Percentiles rank a stretch among this genome's conserved stretches.
Conservation (phyloP, 169 alveolate species). For the Besnoitia besnoiti region DNA sequence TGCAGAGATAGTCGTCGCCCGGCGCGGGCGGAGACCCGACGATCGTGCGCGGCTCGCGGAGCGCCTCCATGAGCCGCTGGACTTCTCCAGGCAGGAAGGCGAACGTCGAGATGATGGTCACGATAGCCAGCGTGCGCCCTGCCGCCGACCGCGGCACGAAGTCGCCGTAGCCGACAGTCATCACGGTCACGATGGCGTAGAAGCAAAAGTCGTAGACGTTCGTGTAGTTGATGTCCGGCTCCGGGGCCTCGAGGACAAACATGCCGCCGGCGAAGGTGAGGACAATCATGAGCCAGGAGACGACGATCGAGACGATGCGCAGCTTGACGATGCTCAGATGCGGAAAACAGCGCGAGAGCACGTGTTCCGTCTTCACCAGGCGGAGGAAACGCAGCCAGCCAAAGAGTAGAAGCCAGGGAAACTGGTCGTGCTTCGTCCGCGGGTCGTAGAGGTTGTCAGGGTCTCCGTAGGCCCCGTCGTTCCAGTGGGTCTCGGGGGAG, state of each 20-base stretch:
- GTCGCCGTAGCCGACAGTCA: constrained; percentile 75
- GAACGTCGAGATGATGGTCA: constrained; percentile 67
- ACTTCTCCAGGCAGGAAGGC: constrained; percentile 71
- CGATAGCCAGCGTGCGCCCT: constrained; percentile 69
- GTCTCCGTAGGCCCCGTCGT: not conserved
- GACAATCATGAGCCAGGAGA: constrained; percentile 67
- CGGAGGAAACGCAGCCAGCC: constrained; percentile 55
- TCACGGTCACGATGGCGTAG: constrained; percentile 73
- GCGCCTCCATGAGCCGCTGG: constrained; percentile 72
- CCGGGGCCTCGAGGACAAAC: constrained; percentile 71
- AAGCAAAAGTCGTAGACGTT: constrained; percentile 67
- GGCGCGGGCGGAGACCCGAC: constrained; percentile 67
- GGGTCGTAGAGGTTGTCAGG: not conserved
- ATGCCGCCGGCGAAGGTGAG: constrained; percentile 74
- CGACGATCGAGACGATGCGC: constrained; percentile 42
- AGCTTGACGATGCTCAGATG: constrained; percentile 14
- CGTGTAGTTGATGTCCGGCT: constrained; percentile 23
- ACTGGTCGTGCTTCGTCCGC: constrained; percentile 1
- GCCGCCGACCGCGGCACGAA: constrained; percentile 70
- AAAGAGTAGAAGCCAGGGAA: constrained; percentile 47
- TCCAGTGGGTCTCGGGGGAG: not conserved
- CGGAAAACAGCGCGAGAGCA: constrained; percentile 41
- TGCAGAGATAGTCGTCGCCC: constrained; percentile 69
- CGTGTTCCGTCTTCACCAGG: constrained; percentile 39
- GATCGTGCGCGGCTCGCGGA: constrained; percentile 64